Evolutionary conservation across 192 early-diverging fungal species (phyloP).

Genomic region (Spizellomyces sp.): DNA sequence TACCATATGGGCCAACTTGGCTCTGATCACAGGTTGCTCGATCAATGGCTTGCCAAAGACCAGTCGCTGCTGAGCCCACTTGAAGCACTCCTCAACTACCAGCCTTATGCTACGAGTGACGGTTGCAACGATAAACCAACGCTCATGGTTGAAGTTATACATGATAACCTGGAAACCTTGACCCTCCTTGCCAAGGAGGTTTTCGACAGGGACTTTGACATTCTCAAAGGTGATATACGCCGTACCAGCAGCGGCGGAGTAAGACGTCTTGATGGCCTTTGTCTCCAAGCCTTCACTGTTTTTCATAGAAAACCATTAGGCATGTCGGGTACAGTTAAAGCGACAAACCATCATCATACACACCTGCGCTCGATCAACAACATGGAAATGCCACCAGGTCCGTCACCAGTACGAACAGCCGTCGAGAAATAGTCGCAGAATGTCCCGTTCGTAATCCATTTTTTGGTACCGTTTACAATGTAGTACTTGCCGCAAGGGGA

Average conservation of each 20-base stretch:
- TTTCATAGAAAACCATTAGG: background rate
- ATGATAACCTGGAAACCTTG: slow-evolving; percentile 70
- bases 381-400: slow-evolving; percentile 64
- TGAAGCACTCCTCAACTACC: slow-evolving; percentile 53
- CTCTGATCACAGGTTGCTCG: slow-evolving; percentile 70
- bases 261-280: slow-evolving; percentile 70
- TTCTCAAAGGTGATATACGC: slow-evolving; percentile 57
- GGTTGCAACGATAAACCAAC: slow-evolving; percentile 60
- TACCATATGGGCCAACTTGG: slow-evolving; percentile 69
- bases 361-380: slow-evolving; percentile 61
- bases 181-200: slow-evolving; percentile 69
- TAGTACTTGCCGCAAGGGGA: slow-evolving; percentile 35
- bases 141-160: slow-evolving; percentile 75
- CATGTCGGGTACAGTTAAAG: background rate
- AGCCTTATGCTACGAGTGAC: slow-evolving; percentile 39
- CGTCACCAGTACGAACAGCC: slow-evolving; percentile 48
- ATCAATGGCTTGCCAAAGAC: slow-evolving; percentile 76
- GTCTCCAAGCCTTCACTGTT: slow-evolving; percentile 55
- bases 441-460: slow-evolving; percentile 50
- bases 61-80: slow-evolving; percentile 72
- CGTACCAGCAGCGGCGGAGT: slow-evolving; percentile 68
- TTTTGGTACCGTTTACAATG: slow-evolving; percentile 56
- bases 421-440: slow-evolving; percentile 57
- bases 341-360: background rate
- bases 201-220: slow-evolving; percentile 75